These are phyloP conservation scores for Batrachochytrium dendrobatidis DNA, from an alignment of 371 early-diverging fungal species.

Conservation along the genomic window DNA sequence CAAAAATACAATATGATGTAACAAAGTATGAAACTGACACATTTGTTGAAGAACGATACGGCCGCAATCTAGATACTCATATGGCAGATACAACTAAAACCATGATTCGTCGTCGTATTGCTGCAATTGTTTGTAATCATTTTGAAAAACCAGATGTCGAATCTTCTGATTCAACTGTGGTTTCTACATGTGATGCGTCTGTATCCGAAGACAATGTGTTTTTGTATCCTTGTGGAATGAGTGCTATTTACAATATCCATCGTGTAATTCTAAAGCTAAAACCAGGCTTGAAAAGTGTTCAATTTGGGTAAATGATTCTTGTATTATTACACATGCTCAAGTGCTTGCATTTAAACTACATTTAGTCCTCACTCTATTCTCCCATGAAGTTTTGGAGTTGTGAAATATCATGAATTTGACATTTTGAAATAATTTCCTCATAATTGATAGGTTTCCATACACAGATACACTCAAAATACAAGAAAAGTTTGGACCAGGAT, in stretches of 20 bases:
- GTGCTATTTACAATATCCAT: constrained; percentile 83
- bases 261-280: constrained; percentile 41
- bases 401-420: too few relatives aligned
- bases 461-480: constrained; percentile 91
- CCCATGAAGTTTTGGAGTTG: too few relatives aligned
- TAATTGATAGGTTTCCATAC: constrained; percentile 71
- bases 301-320: constrained; percentile 66
- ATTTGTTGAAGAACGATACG: constrained; percentile 84
- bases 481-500: constrained; percentile 80
- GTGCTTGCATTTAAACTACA: too few relatives aligned
- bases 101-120: constrained; percentile 71
- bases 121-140: constrained; percentile 58
- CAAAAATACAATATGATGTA: neutral
- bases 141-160: constrained; percentile 1
- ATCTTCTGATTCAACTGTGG: neutral
- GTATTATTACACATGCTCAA: neutral
- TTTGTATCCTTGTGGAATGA: constrained; percentile 86
- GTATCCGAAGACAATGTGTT: constrained; percentile 67
- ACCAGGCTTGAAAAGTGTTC: constrained; percentile 60
- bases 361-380: neutral
- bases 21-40: constrained; percentile 40
- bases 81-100: constrained; percentile 67
- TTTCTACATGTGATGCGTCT: neutral
- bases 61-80: constrained; percentile 71
- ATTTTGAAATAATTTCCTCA: too few relatives aligned